Percentiles rank a stretch among this genome's conserved stretches.
phyloP scores from a whole-genome alignment of 1,139 yeast genomes.

The Yamadazyma dushanensis region DNA sequence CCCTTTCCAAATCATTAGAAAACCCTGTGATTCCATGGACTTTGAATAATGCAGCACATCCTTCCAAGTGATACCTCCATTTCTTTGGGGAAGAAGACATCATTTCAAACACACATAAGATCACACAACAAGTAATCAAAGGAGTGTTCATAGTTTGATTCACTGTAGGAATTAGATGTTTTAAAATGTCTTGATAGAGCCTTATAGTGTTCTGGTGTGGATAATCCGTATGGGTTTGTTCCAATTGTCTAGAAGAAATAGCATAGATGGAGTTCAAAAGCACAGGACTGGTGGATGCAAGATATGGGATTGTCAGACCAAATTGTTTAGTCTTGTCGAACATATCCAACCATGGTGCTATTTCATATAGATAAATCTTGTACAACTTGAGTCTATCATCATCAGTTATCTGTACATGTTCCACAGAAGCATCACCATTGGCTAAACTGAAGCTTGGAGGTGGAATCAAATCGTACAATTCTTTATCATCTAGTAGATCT shows the following conservation, averaged over 20 bases:
- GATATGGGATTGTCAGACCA: constrained; percentile 23
- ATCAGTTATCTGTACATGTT: constrained; percentile 5
- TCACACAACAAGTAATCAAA: constrained; percentile 27
- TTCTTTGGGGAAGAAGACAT: constrained; percentile 31
- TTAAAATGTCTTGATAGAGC: constrained; percentile 26
- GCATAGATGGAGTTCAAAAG: constrained; percentile 28
- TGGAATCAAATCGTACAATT: constrained; percentile 5
- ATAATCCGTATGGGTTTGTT: constrained; percentile 19
- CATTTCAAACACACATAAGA: constrained; percentile 35
- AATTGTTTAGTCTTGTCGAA: constrained; percentile 29
- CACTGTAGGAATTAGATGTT: constrained; percentile 28
- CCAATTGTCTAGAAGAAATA: constrained; percentile 29
- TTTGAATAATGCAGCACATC: constrained; percentile 36
- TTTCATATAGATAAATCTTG: constrained; percentile 28
- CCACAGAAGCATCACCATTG: not conserved
- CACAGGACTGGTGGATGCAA: constrained; percentile 21
- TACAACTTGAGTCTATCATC: constrained; percentile 22
- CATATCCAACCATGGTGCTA: constrained; percentile 37
- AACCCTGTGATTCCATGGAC: constrained; percentile 38
- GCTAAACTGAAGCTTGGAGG: constrained; percentile 3
- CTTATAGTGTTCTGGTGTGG: constrained; percentile 18
- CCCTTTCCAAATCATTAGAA: constrained; percentile 27
- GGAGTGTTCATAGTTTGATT: constrained; percentile 22
- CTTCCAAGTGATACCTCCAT: constrained; percentile 38
- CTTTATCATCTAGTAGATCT: constrained; percentile 13